Evolutionary conservation across 1,139 yeast genomes (phyloP), one percentile per base, ranked within the genome.

Genomic region (Kodamaea alishanica): DNA sequence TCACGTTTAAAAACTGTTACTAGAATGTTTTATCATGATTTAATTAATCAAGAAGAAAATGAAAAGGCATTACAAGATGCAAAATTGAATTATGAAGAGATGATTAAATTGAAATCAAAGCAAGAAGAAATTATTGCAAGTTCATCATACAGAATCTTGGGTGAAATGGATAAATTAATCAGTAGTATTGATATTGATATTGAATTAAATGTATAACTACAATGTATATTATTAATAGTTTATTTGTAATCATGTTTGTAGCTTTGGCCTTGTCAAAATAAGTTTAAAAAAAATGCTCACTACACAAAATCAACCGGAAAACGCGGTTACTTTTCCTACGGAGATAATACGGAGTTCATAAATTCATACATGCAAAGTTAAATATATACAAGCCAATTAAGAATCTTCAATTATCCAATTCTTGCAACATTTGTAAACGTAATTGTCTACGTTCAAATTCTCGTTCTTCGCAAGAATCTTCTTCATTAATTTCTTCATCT

Each of bases 1-100:
- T 81, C 88, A 46, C 77, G 97, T 59, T 75, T 92, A 55, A 84
- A 88, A 58, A 90, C 97, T 0, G 82, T 80, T 44, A 86, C 97
- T 0, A 78, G 86, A 55, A 81, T 88, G 45, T 90, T 88, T 61
- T 89, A 90, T 52, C 73, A 71, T 47, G 75, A 70, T 44, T 56
- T 71, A 42, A 65, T 67, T 26, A 67, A 68, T 39, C 61, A 63
- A 40, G 40, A 38, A 24, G 76, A 71, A 41, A 71, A 71, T 50
- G 71, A 67, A 46, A 67, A 63, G 56, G 77, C 77, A 1, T 50
- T 67, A 34, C 58, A 60, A 23, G 73, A 68, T 46, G 73, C 73
- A 5, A 58, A 63, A 43, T 45, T 51, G 39, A 67, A 68, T 42
- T 63, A 63, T 42, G 65, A 65, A 35, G 55, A 54, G 27, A 47